These are phyloP conservation scores for Zygnema circumcarinatum DNA, from an alignment of 139 green algal genomes.

Conservation along the genomic window DNA sequence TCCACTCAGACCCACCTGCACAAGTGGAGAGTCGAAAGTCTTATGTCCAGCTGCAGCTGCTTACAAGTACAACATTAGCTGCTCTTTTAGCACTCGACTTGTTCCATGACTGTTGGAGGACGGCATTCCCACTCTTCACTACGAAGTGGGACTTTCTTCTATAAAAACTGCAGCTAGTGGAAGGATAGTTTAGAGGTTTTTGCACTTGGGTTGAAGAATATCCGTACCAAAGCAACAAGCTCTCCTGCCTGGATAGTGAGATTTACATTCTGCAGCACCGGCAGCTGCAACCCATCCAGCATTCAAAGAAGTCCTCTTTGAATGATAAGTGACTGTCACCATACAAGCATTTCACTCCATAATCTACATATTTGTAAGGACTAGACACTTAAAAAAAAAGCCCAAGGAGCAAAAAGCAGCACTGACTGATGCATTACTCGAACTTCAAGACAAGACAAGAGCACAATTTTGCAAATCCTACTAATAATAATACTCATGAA, in stretches of 20 bases:
- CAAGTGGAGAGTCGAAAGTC: no score
- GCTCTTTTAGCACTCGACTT: neutral
- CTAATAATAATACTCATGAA: neutral
- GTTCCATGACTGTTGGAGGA: neutral
- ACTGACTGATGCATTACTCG: no score
- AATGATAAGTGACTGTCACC: no score
- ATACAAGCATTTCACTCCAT: no score
- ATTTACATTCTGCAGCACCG: conserved; percentile 68
- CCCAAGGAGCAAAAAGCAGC: no score
- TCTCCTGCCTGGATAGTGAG: conserved; percentile 71
- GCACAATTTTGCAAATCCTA: neutral
- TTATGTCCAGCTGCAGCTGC: neutral
- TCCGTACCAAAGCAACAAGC: conserved; percentile 78
- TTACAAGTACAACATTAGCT: neutral
- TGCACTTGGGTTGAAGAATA: no score
- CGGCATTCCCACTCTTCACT: neutral
- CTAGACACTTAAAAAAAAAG: no score
- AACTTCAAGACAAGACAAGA: no score
- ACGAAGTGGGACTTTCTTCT: neutral
- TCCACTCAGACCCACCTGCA: conserved; percentile 89
- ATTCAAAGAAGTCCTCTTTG: no score
- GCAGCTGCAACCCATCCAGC: neutral
- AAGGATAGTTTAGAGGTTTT: no score
- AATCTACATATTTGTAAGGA: no score
- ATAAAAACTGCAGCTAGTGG: neutral